These are phyloP conservation scores for Gynochthodes officinalis DNA, from an alignment of 257 asterid genomes.

Conservation along the genomic window DNA sequence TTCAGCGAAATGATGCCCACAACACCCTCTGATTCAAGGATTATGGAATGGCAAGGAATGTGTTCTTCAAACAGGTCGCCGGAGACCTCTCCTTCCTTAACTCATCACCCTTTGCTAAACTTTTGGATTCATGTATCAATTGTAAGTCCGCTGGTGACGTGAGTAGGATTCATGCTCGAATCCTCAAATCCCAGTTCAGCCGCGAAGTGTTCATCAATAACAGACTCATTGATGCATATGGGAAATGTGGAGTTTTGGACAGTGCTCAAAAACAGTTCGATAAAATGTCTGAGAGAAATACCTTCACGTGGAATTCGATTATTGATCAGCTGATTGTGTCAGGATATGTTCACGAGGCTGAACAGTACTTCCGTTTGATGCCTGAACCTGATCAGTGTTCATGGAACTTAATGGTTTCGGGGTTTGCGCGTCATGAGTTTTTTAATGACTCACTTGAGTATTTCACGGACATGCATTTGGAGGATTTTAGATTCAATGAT, in stretches of 20 bases:
- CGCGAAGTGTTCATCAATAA: conserved; percentile 11
- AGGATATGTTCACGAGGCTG: conserved; percentile 9
- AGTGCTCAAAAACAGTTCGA: conserved; percentile 7
- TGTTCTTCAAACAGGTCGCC: background rate
- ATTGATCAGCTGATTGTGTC: background rate
- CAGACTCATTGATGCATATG: conserved; percentile 12
- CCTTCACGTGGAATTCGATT: conserved; percentile 18
- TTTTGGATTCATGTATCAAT: conserved; percentile 3
- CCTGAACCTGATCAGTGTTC: conserved; percentile 18
- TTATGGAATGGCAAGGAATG: conserved; percentile 14
- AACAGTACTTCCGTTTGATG: background rate
- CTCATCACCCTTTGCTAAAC: conserved; percentile 14
- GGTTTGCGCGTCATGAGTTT: conserved; percentile 9
- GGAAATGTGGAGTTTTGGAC: conserved; percentile 5
- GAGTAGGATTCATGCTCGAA: background rate
- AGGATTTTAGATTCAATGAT: conserved; percentile 5
- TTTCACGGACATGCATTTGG: conserved; percentile 7
- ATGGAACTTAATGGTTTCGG: conserved; percentile 16
- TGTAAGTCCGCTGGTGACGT: conserved; percentile 9
- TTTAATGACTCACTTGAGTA: conserved; percentile 7
- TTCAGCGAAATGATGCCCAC: background rate
- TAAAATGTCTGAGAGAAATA: conserved; percentile 10
- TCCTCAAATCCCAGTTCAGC: conserved; percentile 9
- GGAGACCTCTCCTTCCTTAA: conserved; percentile 8
- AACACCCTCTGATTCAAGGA: background rate